Conservation (phyloP, 352 stramenopile genomes). For the Halophytophthora polymorphica region DNA sequence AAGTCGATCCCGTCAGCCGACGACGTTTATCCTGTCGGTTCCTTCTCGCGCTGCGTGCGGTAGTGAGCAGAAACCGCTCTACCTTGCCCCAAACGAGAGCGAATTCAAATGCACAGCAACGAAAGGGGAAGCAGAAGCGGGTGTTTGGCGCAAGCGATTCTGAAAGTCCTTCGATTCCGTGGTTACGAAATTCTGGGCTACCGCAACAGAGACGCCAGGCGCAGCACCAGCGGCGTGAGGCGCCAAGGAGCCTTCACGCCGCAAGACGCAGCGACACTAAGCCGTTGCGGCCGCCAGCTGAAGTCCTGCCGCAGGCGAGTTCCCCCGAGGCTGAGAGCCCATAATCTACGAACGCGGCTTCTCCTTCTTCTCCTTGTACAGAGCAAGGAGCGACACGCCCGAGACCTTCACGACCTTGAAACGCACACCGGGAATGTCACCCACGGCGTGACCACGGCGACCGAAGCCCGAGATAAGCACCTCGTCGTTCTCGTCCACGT, state of each 20-base stretch:
- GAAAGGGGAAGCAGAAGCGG: not conserved
- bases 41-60: too few species aligned
- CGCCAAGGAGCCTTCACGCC: not conserved
- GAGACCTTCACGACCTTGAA: slow-evolving; percentile 99
- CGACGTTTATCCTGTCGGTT: too few species aligned
- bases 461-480: slow-evolving; percentile 99
- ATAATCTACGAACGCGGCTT: slow-evolving; percentile 97
- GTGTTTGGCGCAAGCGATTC: slow-evolving; percentile 32
- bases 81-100: too few species aligned
- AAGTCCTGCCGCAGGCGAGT: slow-evolving; percentile 7
- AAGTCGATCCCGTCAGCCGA: too few species aligned
- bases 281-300: not conserved
- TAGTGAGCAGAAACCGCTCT: too few species aligned
- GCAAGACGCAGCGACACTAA: not conserved
- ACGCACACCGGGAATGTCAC: slow-evolving; percentile 99
- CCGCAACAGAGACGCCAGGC: not conserved
- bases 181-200: slow-evolving; percentile 29
- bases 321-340: slow-evolving; percentile 11
- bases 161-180: slow-evolving; percentile 27
- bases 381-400: slow-evolving; percentile 97
- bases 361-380: slow-evolving; percentile 99
- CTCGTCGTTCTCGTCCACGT: slow-evolving; percentile 99
- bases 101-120: too few species aligned
- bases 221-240: slow-evolving; percentile 6
- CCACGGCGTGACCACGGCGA: slow-evolving; percentile 98